Evolutionary conservation across 352 stramenopile genomes (phyloP).

Genomic region (Pythium insidiosum): DNA sequence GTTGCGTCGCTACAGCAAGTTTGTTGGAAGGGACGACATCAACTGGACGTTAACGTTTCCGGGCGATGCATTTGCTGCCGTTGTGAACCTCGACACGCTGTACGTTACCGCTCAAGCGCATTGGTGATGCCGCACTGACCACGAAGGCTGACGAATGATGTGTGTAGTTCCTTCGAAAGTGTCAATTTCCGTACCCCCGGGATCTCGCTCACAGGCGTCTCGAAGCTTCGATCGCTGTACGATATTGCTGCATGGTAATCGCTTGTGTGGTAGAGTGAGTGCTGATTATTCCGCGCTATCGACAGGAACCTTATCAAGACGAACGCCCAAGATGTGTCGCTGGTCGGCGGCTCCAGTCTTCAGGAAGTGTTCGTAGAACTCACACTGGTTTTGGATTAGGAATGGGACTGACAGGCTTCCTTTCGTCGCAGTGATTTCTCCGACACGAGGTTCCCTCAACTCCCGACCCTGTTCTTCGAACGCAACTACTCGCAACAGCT

Average conservation of each 20-base stretch:
- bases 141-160: not conserved
- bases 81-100: slow-evolving; percentile 5
- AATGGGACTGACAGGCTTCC: not conserved
- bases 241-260: not conserved
- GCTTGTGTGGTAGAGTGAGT: not conserved
- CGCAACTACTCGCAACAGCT: not conserved
- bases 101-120: no score
- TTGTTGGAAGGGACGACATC: no score
- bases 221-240: no score
- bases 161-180: no score
- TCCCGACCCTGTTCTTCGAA: not conserved
- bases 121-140: not conserved
- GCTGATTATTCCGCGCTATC: not conserved
- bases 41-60: no score
- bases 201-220: no score
- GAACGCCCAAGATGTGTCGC: not conserved
- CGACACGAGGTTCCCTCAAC: not conserved
- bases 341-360: not conserved
- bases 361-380: not conserved
- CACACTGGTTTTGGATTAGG: not conserved
- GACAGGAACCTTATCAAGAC: not conserved
- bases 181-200: no score
- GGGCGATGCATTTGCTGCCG: not conserved
- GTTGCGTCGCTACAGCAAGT: not conserved
- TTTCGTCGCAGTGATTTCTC: not conserved